A percentile compares a stretch with the other conserved stretches of the same genome.
Evolutionary conservation across 1,139 yeast species (phyloP).

Genomic region (Saccharomycopsis hybrid): DNA sequence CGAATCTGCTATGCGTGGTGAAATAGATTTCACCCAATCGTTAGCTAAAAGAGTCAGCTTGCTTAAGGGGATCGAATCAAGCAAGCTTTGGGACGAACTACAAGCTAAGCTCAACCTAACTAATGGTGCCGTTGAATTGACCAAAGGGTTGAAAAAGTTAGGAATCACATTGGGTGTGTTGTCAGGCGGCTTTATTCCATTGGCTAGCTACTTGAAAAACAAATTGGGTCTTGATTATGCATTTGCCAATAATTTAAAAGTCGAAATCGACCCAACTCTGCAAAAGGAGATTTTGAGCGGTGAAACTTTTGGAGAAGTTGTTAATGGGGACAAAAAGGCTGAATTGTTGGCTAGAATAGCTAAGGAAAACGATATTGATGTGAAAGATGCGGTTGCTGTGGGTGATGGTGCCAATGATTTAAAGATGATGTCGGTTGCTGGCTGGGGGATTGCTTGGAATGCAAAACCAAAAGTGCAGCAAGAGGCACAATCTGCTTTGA

Average conservation of each 20-base stretch:
- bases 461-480: conserved; percentile 90
- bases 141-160: conserved; percentile 47
- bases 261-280: conserved; percentile 39
- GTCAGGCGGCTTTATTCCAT: conserved; percentile 90
- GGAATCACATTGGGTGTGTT: conserved; percentile 80
- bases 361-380: conserved; percentile 48
- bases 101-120: conserved; percentile 66
- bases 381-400: conserved; percentile 66
- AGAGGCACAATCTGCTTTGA: conserved; percentile 76
- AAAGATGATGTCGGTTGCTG: conserved; percentile 87
- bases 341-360: conserved; percentile 66
- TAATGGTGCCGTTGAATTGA: conserved; percentile 72
- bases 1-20: conserved; percentile 95
- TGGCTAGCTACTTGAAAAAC: conserved; percentile 69
- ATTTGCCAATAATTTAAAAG: conserved; percentile 69
- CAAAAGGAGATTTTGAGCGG: conserved; percentile 41
- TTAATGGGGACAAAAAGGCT: conserved; percentile 83
- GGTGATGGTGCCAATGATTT: conserved; percentile 98
- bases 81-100: conserved; percentile 71
- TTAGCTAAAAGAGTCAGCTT: conserved; percentile 67
- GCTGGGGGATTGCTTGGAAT: conserved; percentile 95
- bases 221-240: conserved; percentile 78
- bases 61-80: conserved; percentile 72
- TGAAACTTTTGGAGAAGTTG: conserved; percentile 63
- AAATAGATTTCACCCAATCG: conserved; percentile 83